A percentile compares a stretch with the other conserved stretches of the same genome.
Conservation (phyloP, 164 flowering plant species). For the Berberis thunbergii region DNA sequence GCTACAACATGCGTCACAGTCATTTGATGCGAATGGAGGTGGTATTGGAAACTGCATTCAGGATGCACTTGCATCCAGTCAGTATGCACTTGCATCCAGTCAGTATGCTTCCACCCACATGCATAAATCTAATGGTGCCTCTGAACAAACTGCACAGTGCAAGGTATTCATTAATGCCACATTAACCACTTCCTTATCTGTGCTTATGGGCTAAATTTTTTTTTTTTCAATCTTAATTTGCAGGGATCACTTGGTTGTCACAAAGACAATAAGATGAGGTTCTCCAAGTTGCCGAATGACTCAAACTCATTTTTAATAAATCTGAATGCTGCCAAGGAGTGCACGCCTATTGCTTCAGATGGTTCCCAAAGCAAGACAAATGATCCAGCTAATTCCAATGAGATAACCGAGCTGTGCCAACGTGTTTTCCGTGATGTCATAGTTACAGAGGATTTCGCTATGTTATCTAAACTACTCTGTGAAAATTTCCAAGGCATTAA, state of each 20-base stretch:
- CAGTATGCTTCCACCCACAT: constrained; percentile 8
- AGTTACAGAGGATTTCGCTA: constrained; percentile 50
- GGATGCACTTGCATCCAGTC: constrained; percentile 29
- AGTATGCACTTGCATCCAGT: no score
- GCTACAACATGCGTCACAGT: no score
- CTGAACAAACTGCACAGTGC: constrained; percentile 5
- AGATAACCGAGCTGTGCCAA: constrained; percentile 33
- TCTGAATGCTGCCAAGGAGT: constrained; percentile 10
- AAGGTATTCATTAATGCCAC: background rate
- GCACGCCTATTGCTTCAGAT: constrained; percentile 9
- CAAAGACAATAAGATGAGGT: constrained; percentile 7
- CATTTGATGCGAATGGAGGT: no score
- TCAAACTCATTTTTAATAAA: background rate
- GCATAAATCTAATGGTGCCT: background rate
- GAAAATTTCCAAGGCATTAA: constrained; percentile 32
- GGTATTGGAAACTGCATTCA: constrained; percentile 17
- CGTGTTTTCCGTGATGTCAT: constrained; percentile 36
- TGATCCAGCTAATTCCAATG: constrained; percentile 11
- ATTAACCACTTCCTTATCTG: background rate
- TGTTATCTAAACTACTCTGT: constrained; percentile 46
- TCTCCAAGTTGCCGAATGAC: constrained; percentile 8
- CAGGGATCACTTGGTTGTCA: constrained; percentile 25
- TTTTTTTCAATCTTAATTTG: constrained; percentile 8
- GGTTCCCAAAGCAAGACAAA: constrained; percentile 15
- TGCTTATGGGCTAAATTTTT: background rate